Base-by-base conservation (phyloP, 192 early-diverging fungal genomes). In the Haplosporangium gracile region DNA sequence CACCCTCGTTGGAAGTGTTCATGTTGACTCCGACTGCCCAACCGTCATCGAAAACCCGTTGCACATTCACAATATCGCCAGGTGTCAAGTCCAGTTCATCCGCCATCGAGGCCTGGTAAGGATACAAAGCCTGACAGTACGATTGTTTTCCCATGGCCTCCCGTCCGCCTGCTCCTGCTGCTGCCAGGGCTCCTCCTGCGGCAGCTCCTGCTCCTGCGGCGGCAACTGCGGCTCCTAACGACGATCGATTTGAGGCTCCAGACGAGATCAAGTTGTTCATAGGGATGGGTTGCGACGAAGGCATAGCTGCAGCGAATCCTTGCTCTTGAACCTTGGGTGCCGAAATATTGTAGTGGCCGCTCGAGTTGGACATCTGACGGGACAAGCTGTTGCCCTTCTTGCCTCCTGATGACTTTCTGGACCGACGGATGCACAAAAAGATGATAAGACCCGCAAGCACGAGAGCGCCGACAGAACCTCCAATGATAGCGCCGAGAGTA, bases 11-110 rank as follows among this genome's bases (percentile, higher is more conserved):
- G 2, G 92, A 91, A 5, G 95, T 95, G 57, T 89, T 92, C 77
- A 93, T 80, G 88, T 97, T 97, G 73, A 93, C 88, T 36, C 97
- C 97, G 4, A 97, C 90, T 32, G 95, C 97, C 97, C 97, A 98
- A 11, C 97, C 97, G 82, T 98, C 97, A 79, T 97, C 96, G 89
- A 96, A 98, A 29, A 90, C 91, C 81, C 92, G 89, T 22, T 92
- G 90, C 26, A 97, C 72, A 39, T 91, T 92, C 10, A 97, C 92
- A 76, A 93, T 91, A 79, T 97, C 96, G 72, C 93, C 95, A 9
- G 86, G 76, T n/a, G 90, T 85, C 36, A 97, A 85, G 63, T 90
- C 91, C 70, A 97, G 88, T 89, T 97, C 96, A 88, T 97, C 96
- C 24, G 91, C 91, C 73, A 95, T 91, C 71, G 92, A 91, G 0